Evolutionary conservation across 192 early-diverging fungal genomes (phyloP), one percentile per base, ranked within the genome.

Genomic region (Backusella mclennaniae): DNA sequence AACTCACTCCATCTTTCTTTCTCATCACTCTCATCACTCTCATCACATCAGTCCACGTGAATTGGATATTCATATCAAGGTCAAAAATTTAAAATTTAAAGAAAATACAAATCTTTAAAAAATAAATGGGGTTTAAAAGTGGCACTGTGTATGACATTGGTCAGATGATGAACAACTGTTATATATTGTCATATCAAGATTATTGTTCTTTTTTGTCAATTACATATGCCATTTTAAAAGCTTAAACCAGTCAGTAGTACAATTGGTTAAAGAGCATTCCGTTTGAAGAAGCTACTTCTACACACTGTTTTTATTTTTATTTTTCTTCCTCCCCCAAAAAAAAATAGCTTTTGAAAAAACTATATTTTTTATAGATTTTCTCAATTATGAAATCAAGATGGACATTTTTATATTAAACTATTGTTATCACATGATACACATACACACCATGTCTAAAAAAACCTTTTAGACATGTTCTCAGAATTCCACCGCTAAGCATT

Each of bases 401-500:
- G 8, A 52, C 6, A 19, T 26, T 56, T 11, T 56, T 29, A 29
- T 29, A 29, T 29, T 29, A 29, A 29, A 11, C 21, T 29, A 29
- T 14, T 12, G 29, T 63, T 63, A 63, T 63, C 56, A 29, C 26
- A 63, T 63, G 56, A 29, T 63, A 29, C 56, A 14, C 26, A 29
- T 11, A 59, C 38, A 12, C 38, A 39, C 38, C 38, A 63, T 63
- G 56, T 63, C 53, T 59, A 63, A 63, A 63, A 59, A 14, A 3
- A 14, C 4, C 29, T 49, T n/a, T n/a, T 63, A 29, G 56, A 63
- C 23, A 63, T 63, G 56, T 63, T 63, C 56, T 12, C 26, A 63
- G 56, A 63, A 26, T 63, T 63, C 56, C 56, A 63, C n/a, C 56
- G 26, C 23, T 63, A 63, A 63, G 56, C 56, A 63, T 63, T 63